phyloP scores from a whole-genome alignment of 1,284 basidiomycete species.

The Trichosporon faecale region DNA sequence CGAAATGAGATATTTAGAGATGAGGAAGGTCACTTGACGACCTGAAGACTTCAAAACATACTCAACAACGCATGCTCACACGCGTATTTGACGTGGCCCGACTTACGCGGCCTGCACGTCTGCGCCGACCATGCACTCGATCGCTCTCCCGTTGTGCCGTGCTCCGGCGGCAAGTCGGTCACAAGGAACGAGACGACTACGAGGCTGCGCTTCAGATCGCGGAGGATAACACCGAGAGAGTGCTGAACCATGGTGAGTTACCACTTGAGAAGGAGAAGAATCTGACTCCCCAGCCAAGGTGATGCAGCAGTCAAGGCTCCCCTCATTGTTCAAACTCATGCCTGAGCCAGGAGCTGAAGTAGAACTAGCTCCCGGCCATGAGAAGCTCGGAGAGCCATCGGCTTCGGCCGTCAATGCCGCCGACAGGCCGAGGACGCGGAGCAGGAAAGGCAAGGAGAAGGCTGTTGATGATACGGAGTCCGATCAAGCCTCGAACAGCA shows the following conservation, averaged over 20 bases:
- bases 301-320: conserved; percentile 20
- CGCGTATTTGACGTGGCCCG: conserved; percentile 17
- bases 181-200: conserved; percentile 5
- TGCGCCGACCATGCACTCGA: conserved; percentile 1
- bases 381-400: neutral
- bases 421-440: neutral
- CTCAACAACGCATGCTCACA: conserved; percentile 3
- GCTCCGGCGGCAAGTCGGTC: neutral
- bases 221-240: neutral
- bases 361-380: neutral
- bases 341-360: conserved; percentile 7
- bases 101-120: conserved; percentile 11
- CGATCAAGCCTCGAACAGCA: neutral
- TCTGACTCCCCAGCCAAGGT: conserved; percentile 8
- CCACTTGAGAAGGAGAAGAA: neutral
- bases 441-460: conserved; percentile 34
- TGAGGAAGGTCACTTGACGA: neutral
- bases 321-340: conserved; percentile 26
- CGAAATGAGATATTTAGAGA: neutral
- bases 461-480: conserved; percentile 16
- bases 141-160: neutral
- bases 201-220: conserved; percentile 6
- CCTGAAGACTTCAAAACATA: neutral
- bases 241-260: conserved; percentile 11
- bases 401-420: neutral